phyloP scores from a whole-genome alignment of 2,329 filamentous ascomycete genomes.

The Calonectria montana region DNA sequence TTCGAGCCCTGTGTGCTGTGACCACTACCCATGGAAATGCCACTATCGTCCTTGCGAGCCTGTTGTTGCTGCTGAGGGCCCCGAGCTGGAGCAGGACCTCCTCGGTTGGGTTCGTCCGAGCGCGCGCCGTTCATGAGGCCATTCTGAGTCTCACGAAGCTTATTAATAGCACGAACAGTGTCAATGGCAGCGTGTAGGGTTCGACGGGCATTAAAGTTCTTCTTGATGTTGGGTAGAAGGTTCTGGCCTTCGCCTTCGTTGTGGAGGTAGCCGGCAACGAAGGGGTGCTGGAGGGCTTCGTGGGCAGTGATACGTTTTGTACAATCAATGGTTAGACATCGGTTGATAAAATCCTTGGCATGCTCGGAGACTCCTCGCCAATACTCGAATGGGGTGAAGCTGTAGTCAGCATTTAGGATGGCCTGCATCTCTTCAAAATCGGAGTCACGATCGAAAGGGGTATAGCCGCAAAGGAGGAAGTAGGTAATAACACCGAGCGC shows the following conservation, averaged over 20 bases:
- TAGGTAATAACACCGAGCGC: constrained; percentile 98
- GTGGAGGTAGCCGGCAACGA: constrained; percentile 66
- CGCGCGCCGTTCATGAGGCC: constrained; percentile 71
- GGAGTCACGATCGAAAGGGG: constrained; percentile 95
- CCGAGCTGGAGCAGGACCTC: constrained; percentile 32
- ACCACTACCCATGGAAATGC: constrained; percentile 60
- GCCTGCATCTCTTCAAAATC: constrained; percentile 99
- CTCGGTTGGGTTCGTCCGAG: constrained; percentile 61
- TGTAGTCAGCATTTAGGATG: constrained; percentile 96
- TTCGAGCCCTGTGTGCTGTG: constrained; percentile 56
- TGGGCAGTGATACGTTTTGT: constrained; percentile 90
- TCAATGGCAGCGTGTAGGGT: constrained; percentile 78
- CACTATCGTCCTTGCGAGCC: constrained; percentile 58
- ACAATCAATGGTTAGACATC: constrained; percentile 92
- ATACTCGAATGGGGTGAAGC: constrained; percentile 93
- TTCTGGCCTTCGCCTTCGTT: constrained; percentile 66
- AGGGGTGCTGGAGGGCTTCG: constrained; percentile 75
- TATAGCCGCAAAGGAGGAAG: constrained; percentile 97
- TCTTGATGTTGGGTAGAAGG: constrained; percentile 76
- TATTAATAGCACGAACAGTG: constrained; percentile 78
- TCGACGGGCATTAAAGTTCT: constrained; percentile 78
- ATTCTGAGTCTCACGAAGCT: constrained; percentile 72
- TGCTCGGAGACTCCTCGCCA: constrained; percentile 92
- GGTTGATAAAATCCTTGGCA: constrained; percentile 91
- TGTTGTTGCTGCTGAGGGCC: constrained; percentile 23